Evolutionary conservation across 2,329 filamentous ascomycete genomes (phyloP), one percentile per base, ranked within the genome.

Genomic region (Knoxdaviesia capensis): DNA sequence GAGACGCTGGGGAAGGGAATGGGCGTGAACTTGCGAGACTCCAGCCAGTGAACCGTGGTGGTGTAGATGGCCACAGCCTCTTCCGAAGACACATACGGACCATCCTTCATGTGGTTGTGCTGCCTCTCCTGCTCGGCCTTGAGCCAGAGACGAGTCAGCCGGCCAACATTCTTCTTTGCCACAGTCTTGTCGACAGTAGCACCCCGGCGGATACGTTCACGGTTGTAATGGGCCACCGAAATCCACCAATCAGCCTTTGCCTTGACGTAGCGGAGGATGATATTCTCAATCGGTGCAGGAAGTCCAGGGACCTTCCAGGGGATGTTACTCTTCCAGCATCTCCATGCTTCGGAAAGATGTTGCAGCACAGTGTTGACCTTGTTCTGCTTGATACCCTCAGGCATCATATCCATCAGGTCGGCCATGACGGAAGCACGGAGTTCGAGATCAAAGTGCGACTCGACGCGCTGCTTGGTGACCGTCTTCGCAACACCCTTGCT

Each of bases 191-290:
- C 90, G 8, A 98, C 90, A 2, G 90, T 98, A 3, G 90, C 92
- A 55, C 90, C 92, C 59, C 90, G 74, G 51, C 90, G 76, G 54
- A 98, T 98, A 58, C 90, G 81, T 64, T 98, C 90, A 53, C 90
- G 81, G 57, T 98, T 98, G 66, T 98, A 98, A 57, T 98, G 90
- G 7, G 90, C 90, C 32, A 98, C 92, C 28, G 87, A 96, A 46
- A 98, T 88, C 90, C 90, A 98, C 92, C 90, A 98, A 58, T 98
- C 90, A 11, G 90, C 90, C 68, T 98, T 98, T 50, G 86, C 88
- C 68, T 98, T 98, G 52, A 98, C 92, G 52, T 98, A 98, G 53
- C 90, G 82, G 47, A 98, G 68, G 53, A 98, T 98, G 52, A 98
- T 94, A 55, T 96, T 98, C 62, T 98, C 90, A 48, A 98, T 96